phyloP scores from a whole-genome alignment of 257 asterid genomes.

The Salvia splendens region DNA sequence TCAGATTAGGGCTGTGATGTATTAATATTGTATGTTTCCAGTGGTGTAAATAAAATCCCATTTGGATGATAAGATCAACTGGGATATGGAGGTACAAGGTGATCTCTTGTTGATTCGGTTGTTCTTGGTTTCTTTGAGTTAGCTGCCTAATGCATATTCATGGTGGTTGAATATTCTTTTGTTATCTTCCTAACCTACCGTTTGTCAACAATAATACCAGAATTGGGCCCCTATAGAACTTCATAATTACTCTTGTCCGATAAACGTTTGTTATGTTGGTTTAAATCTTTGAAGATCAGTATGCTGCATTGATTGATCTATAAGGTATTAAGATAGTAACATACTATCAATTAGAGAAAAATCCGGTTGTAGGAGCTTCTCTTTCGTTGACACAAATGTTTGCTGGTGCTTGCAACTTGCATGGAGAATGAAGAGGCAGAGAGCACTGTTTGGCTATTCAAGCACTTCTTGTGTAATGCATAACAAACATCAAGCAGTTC shows the following conservation, averaged over 20 bases:
- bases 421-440: not conserved
- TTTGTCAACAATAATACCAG: not conserved
- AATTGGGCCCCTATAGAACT: slow-evolving; percentile 14
- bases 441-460: slow-evolving; percentile 18
- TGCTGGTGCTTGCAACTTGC: slow-evolving; percentile 25
- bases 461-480: not conserved
- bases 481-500: too few relatives aligned
- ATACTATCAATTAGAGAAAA: not conserved
- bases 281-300: slow-evolving; percentile 17
- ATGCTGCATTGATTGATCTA: slow-evolving; percentile 19
- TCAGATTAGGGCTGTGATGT: not conserved
- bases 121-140: too few relatives aligned
- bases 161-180: slow-evolving; percentile 15
- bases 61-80: not conserved
- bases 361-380: not conserved
- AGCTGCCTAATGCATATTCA: not conserved
- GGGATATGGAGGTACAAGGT: slow-evolving; percentile 1
- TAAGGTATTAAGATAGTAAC: not conserved
- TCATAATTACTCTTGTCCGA: slow-evolving; percentile 2
- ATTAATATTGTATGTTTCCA: not conserved
- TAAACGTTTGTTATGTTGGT: slow-evolving; percentile 6
- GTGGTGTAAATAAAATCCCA: not conserved
- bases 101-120: too few relatives aligned
- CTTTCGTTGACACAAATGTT: slow-evolving; percentile 6
- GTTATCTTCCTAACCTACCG: not conserved